A percentile compares a stretch with the other conserved stretches of the same genome.
phyloP scores from a whole-genome alignment of 2,329 filamentous ascomycete species.

The Cordyceps tenuipes region DNA sequence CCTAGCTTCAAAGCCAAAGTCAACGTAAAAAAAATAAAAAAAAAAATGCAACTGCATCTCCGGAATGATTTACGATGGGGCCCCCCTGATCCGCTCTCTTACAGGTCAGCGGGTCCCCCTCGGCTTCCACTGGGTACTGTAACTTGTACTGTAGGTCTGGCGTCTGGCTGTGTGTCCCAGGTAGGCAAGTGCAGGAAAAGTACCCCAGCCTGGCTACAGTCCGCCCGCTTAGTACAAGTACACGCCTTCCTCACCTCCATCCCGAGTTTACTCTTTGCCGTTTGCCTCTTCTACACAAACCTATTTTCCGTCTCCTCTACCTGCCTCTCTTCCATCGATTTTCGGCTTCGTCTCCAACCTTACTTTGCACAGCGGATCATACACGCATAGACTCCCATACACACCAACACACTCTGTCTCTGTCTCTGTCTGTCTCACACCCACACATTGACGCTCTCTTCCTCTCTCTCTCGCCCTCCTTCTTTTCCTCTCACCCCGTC shows the following conservation, averaged over 20 bases:
- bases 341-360: not conserved
- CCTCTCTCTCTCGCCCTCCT: not conserved
- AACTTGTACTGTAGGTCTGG: no score
- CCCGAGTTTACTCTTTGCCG: not conserved
- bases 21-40: not conserved
- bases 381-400: not conserved
- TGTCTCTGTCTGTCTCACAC: not conserved
- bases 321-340: not conserved
- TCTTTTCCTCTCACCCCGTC: not conserved
- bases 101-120: conserved; percentile 3
- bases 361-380: not conserved
- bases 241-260: not conserved
- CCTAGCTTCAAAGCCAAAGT: not conserved
- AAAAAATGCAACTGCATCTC: not conserved
- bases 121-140: not conserved
- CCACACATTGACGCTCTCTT: not conserved
- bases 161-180: not conserved
- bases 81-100: conserved; percentile 4
- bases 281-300: not conserved
- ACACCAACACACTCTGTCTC: not conserved
- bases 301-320: not conserved
- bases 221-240: conserved; percentile 4
- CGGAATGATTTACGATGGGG: not conserved
- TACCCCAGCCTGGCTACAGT: conserved; percentile 1
- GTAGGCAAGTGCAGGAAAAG: not conserved